Evolutionary conservation across 768 basidiomycete genomes (phyloP), one percentile per base, ranked within the genome.

Genomic region (Termitomyces sp.): DNA sequence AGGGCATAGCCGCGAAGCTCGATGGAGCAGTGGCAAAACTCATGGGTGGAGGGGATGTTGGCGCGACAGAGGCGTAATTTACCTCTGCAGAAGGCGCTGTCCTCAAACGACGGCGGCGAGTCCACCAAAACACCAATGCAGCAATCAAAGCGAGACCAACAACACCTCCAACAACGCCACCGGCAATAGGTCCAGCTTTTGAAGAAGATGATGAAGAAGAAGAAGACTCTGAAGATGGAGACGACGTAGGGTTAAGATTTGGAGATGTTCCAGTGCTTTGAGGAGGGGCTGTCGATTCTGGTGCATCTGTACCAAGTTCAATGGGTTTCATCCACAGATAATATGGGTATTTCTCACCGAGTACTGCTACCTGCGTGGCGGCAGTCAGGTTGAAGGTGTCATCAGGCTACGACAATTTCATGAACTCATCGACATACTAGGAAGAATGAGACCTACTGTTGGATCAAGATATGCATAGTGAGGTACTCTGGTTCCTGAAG

Each of bases 121-220:
- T 64, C 48, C 68, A 63, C 70, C 65, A 71, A 48, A 68, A 68
- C 5, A 65, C 53, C 9, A 69, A 36, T 1, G 68, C 79, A 5
- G 64, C 76, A 13, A 85, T 69, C 45, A 80, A 60, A 8, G 74
- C 79, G 20, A 82, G 56, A n/a, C 68, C 75, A 27, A 82, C 74
- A 0, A 87, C 57, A 14, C 80, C 83, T 4, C 83, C 84, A 6
- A 86, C 74, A 7, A 82, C 81, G n/a, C 87, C 86, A 40, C 86
- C 87, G 0, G 81, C 83, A 37, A 88, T 86, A n/a, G 81, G 74
- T 2, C 80, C 81, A 1, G 76, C 74, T 51, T 77, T 69, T 9
- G 69, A 66, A 24, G 59, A 56, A 27, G 65, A 20, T 4, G 58
- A 30, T 26, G 48, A 4, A 0, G 56, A 26, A 7, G 44, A 12